A percentile compares a stretch with the other conserved stretches of the same genome.
These are phyloP conservation scores for Tylopilus orsonianus DNA, from an alignment of 1,284 basidiomycete species.

Conservation along the genomic window DNA sequence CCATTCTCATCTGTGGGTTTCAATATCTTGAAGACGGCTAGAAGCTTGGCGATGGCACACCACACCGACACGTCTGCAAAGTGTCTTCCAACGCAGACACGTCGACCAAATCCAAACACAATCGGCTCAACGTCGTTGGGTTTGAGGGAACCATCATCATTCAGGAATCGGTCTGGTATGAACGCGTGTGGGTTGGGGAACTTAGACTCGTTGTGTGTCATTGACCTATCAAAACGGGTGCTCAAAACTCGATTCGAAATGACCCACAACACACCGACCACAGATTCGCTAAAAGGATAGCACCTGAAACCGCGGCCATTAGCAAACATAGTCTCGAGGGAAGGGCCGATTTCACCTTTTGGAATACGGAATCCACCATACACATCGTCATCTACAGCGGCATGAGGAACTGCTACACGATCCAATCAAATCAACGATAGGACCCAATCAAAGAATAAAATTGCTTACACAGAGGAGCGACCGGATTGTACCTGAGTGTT, in stretches of 20 bases:
- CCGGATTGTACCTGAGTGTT: background rate
- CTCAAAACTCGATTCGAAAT: background rate
- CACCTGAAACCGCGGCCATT: background rate
- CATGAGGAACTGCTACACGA: conserved; percentile 11
- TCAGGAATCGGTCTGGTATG: conserved; percentile 20
- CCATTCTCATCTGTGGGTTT: conserved; percentile 7
- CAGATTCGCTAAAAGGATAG: conserved; percentile 3
- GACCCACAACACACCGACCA: background rate
- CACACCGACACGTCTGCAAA: conserved; percentile 22
- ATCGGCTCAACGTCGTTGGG: conserved; percentile 18
- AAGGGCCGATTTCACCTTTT: conserved; percentile 1
- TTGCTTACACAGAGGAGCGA: conserved; percentile 12
- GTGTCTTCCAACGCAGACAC: conserved; percentile 20
- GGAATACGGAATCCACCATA: conserved; percentile 10
- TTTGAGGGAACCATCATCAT: conserved; percentile 18
- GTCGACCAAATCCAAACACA: conserved; percentile 21
- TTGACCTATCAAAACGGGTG: conserved; percentile 11
- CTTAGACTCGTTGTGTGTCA: conserved; percentile 18
- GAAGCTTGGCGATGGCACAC: conserved; percentile 13
- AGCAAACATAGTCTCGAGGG: background rate
- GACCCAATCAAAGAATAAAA: background rate
- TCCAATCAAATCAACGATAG: background rate
- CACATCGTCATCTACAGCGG: background rate
- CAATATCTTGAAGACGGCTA: conserved; percentile 17
- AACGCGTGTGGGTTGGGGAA: conserved; percentile 18